Percentiles rank a stretch among this genome's conserved stretches.
Evolutionary conservation across 257 asterid species (phyloP).

Genomic region (Haberlea rhodopensis): DNA sequence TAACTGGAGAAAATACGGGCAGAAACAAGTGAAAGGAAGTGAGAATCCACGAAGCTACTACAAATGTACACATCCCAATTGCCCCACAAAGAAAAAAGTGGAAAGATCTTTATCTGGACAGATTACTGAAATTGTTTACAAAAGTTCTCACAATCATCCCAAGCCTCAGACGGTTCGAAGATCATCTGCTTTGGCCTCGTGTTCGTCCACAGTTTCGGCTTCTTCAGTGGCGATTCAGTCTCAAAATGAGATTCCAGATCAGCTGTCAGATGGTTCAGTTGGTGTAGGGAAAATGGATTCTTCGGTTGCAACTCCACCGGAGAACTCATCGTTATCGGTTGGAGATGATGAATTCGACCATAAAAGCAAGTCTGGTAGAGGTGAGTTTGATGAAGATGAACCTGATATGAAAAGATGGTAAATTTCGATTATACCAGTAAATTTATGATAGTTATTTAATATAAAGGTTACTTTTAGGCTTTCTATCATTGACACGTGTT

Average conservation of each 20-base stretch:
- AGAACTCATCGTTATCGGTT: slow-evolving; percentile 70
- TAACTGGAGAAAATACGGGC: slow-evolving; percentile 93
- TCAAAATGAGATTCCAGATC: slow-evolving; percentile 40
- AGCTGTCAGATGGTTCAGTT: slow-evolving; percentile 43
- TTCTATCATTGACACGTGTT: too few relatives aligned
- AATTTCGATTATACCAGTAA: background rate
- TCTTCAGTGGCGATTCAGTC: slow-evolving; percentile 40
- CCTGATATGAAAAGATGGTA: slow-evolving; percentile 62
- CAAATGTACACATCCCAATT: slow-evolving; percentile 71
- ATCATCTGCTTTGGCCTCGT: slow-evolving; percentile 46
- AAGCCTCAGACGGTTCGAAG: slow-evolving; percentile 71
- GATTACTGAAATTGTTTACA: slow-evolving; percentile 74
- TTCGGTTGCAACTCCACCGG: slow-evolving; percentile 52
- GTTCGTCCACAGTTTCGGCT: slow-evolving; percentile 32
- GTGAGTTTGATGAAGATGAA: slow-evolving; percentile 48
- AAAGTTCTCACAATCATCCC: slow-evolving; percentile 74
- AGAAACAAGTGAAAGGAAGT: slow-evolving; percentile 88
- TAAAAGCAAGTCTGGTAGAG: slow-evolving; percentile 39
- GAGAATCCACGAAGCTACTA: slow-evolving; percentile 89
- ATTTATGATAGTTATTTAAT: background rate
- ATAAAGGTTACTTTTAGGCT: too few relatives aligned
- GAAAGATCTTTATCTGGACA: slow-evolving; percentile 68
- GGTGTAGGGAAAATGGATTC: slow-evolving; percentile 46
- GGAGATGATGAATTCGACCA: slow-evolving; percentile 59
- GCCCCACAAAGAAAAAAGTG: slow-evolving; percentile 73